phyloP scores from a whole-genome alignment of 1,284 basidiomycete genomes.

The Sphagnurus paluster region DNA sequence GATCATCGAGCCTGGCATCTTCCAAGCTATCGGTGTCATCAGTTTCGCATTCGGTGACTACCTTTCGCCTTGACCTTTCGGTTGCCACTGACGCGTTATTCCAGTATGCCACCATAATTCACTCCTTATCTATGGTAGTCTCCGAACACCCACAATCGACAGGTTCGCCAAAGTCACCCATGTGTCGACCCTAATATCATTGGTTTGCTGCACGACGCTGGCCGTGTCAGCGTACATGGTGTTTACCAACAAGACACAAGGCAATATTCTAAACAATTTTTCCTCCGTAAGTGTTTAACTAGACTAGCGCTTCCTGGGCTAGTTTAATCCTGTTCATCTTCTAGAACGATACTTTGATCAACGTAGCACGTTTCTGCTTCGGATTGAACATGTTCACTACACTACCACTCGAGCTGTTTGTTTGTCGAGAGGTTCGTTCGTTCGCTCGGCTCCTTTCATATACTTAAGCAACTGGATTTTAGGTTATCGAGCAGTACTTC shows the following conservation, averaged over 20 bases:
- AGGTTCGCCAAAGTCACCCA: conserved; percentile 94
- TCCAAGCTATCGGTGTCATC: conserved; percentile 94
- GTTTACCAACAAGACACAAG: conserved; percentile 93
- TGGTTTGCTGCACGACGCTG: conserved; percentile 82
- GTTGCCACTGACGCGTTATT: neutral
- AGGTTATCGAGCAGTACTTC: conserved; percentile 93
- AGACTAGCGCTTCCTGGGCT: neutral
- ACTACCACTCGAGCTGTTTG: conserved; percentile 89
- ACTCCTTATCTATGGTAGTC: conserved; percentile 90
- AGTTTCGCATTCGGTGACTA: conserved; percentile 79
- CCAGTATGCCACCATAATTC: conserved; percentile 91
- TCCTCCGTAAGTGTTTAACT: conserved; percentile 47
- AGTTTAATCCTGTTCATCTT: neutral
- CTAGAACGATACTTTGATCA: conserved; percentile 82
- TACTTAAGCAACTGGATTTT: conserved; percentile 14
- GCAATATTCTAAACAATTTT: conserved; percentile 95
- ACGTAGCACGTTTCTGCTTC: conserved; percentile 93
- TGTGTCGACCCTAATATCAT: conserved; percentile 80
- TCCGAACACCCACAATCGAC: conserved; percentile 92
- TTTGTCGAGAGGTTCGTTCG: conserved; percentile 80
- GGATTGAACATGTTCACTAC: conserved; percentile 99
- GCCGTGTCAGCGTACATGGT: conserved; percentile 91
- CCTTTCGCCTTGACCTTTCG: neutral
- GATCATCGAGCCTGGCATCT: conserved; percentile 74
- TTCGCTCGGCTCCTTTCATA: neutral